Conservation (phyloP, 768 basidiomycete species). For the Boletus patriciae region DNA sequence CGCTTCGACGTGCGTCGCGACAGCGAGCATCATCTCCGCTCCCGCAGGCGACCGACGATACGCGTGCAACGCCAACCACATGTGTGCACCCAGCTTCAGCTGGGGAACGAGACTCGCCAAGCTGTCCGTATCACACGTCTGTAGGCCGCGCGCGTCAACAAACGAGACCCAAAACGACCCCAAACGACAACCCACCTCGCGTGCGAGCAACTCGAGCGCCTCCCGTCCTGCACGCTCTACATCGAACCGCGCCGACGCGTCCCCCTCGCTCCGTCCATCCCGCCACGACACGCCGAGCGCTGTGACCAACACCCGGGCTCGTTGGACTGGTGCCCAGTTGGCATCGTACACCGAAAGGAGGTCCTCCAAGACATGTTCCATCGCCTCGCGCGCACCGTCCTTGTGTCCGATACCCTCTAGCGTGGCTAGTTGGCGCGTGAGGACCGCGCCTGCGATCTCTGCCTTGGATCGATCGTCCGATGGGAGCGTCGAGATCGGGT, state of each 20-base stretch:
- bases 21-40: conserved; percentile 40
- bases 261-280: conserved; percentile 22
- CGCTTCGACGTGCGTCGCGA: conserved; percentile 53
- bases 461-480: conserved; percentile 11
- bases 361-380: conserved; percentile 47
- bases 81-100: conserved; percentile 54
- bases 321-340: conserved; percentile 52
- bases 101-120: conserved; percentile 39
- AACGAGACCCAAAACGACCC: not conserved
- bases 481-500: conserved; percentile 17
- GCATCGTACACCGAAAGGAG: conserved; percentile 49
- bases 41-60: conserved; percentile 51
- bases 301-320: conserved; percentile 56
- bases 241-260: conserved; percentile 20
- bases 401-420: conserved; percentile 60
- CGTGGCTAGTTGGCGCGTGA: conserved; percentile 60
- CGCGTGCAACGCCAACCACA: conserved; percentile 71
- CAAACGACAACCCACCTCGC: conserved; percentile 39
- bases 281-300: conserved; percentile 49
- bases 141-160: not conserved
- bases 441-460: conserved; percentile 49
- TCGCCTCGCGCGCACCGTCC: conserved; percentile 45
- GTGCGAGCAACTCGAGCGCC: conserved; percentile 40
- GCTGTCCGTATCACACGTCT: conserved; percentile 23
- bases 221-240: conserved; percentile 43